Conservation (phyloP, 1,284 basidiomycete genomes). For the Leccinum fuscescens region DNA sequence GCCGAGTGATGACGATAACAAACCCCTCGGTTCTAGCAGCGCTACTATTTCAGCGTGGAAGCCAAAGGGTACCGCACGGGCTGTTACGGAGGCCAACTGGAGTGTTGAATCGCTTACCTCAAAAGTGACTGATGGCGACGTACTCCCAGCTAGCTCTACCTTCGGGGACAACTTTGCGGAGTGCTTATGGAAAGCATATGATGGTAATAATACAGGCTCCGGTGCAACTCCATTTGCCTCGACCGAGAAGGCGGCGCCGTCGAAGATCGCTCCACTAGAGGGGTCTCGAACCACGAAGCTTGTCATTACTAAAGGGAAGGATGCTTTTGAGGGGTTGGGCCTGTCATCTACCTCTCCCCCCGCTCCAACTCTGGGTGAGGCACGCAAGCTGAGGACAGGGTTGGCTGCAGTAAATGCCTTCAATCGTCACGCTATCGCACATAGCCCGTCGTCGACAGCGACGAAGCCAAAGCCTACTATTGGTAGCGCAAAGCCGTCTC, state of each 20-base stretch:
- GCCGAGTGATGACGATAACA: constrained; percentile 22
- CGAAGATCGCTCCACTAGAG: constrained; percentile 27
- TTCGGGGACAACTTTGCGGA: constrained; percentile 58
- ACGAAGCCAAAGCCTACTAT: constrained; percentile 35
- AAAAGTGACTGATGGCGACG: constrained; percentile 25
- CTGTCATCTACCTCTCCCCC: constrained; percentile 45
- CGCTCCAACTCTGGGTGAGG: constrained; percentile 71
- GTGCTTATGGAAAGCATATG: constrained; percentile 52
- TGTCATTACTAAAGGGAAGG: constrained; percentile 44
- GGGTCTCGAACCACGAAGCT: constrained; percentile 31
- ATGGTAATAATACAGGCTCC: constrained; percentile 29
- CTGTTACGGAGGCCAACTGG: constrained; percentile 48
- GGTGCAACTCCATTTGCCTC: constrained; percentile 23
- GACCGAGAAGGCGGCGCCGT: constrained; percentile 22
- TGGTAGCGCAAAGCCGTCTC: constrained; percentile 33
- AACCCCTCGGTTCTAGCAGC: constrained; percentile 38
- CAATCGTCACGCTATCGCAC: constrained; percentile 21
- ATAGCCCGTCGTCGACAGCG: constrained; percentile 22
- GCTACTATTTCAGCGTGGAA: constrained; percentile 35
- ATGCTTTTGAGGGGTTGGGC: constrained; percentile 77
- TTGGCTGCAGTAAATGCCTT: constrained; percentile 47
- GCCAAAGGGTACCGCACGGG: constrained; percentile 18
- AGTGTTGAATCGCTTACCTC: constrained; percentile 32
- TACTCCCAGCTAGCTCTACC: constrained; percentile 18
- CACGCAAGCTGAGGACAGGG: constrained; percentile 66